Base-by-base conservation (phyloP, 257 asterid species). In the Petunia secreta region DNA sequence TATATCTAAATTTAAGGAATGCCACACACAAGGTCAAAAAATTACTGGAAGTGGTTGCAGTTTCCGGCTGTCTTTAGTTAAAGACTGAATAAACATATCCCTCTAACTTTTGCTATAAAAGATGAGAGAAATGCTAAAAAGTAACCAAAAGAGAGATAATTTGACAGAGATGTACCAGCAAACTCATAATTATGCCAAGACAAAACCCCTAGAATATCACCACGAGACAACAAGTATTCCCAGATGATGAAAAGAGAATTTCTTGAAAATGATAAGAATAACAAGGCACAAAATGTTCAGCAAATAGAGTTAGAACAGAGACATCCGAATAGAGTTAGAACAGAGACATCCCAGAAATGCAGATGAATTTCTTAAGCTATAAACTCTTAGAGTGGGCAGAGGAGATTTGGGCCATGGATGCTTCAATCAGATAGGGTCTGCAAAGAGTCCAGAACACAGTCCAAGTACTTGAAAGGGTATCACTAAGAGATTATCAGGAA, bases 381-480 rank as follows among this genome's bases (percentile, higher is more conserved):
- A 71, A 48, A 71, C 6, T 48, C 60, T 9, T 43, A 34, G 34
- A 34, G 34, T 71, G 63, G 63, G 25, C 63, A 58, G 9, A 58
- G 16, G 63, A 58, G 37, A 48, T 48, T 71, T 55, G 59, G 41
- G 15, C 15, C 1, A 71, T 48, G 57, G 15, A 34, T 25, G 59
- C 25, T 48, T 48, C 77, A 10, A 71, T 25, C 58, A 69, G 0
- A 46, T 8, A 69, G 76, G 76, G 46, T 69, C 77, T 46, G 43
- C 43, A 10, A 71, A 48, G 77, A 25, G 77, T 25, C 1, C 55
- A 44, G 76, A 68, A 68, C 40, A 68, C 40, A 68, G 76, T 44
- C 58, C 4, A 48, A 8, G 3, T 25, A 71, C 60, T 71, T 25
- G 60, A 48, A 71, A 71, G 44, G 43, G 25, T 25, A 25, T 25